phyloP scores from a whole-genome alignment of 331 rosid species.

The Quercus phellos region DNA sequence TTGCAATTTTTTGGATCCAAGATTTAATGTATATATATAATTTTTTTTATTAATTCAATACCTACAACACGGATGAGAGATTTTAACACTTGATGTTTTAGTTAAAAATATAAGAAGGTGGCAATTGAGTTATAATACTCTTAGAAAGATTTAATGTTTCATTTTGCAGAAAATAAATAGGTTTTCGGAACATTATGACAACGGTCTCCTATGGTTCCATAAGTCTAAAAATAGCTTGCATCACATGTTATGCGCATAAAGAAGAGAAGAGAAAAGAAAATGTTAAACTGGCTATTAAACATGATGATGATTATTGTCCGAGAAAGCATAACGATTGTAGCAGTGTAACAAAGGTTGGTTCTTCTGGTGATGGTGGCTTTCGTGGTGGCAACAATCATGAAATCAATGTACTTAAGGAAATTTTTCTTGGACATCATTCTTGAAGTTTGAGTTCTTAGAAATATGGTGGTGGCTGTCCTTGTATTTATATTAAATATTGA shows the following conservation, averaged over 20 bases:
- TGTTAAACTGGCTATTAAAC: neutral
- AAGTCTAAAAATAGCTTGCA: no score
- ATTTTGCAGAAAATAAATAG: no score
- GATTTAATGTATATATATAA: neutral
- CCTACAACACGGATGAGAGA: no score
- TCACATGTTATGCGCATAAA: neutral
- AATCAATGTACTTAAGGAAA: neutral
- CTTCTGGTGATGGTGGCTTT: no score
- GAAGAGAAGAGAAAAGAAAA: neutral
- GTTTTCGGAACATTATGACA: no score
- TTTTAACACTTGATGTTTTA: no score
- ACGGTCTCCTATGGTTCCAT: no score
- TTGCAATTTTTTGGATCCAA: neutral
- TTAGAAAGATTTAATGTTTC: no score
- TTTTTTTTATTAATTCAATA: no score
- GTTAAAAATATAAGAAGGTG: no score
- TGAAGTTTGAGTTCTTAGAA: neutral
- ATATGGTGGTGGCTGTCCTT: neutral
- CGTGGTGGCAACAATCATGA: neutral
- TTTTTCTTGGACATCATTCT: neutral
- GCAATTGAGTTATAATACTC: no score
- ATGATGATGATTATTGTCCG: neutral
- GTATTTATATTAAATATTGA: neutral
- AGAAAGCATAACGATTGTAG: neutral
- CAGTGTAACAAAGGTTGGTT: no score